Evolutionary conservation across 1,284 basidiomycete species (phyloP), one percentile per base, ranked within the genome.

Genomic region (Puccinia novopanici): DNA sequence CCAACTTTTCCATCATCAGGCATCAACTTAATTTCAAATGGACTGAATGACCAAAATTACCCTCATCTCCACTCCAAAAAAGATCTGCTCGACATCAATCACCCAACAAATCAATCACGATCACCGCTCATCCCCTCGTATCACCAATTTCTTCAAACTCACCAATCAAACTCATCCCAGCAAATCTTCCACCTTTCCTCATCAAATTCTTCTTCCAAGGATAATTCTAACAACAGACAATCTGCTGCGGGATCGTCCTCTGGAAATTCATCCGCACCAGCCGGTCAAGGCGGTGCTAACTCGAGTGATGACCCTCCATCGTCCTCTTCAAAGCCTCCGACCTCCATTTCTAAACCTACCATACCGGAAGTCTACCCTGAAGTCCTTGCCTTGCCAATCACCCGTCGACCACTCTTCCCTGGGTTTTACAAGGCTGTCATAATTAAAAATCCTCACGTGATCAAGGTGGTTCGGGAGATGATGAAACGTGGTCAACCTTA

Each of bases 361-460:
- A 52, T 79, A 24, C 93, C 93, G 0, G 92, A 93, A 86, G 86
- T 91, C 82, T 98, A 98, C 86, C 95, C 96, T 0, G 94, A 97
- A 86, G 92, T 98, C 54, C 90, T 99, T 30, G 96, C 96, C 4
- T 89, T 99, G 0, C 96, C 96, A 17, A 98, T 99, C 83, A 95
- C 95, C 48, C 92, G 95, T 76, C 90, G 96, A 52, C 96, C 96
- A 0, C 91, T 98, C 72, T 98, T 98, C 87, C 96, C 96, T 15
- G 95, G 95, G 67, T 98, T 98, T 86, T 98, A 99, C 90, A 98
- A 97, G 86, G 94, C 94, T 17, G 95, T 98, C 76, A 94, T 96
- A 81, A 89, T 98, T 81, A 90, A 92, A 45, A 92, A 97, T 83
- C 93, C 94, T 0, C 89, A 91, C 0, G 96, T 99, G 52, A 95